These are phyloP conservation scores for Talaromyces albobiverticillius DNA, from an alignment of 2,329 filamentous ascomycete genomes.

Conservation along the genomic window DNA sequence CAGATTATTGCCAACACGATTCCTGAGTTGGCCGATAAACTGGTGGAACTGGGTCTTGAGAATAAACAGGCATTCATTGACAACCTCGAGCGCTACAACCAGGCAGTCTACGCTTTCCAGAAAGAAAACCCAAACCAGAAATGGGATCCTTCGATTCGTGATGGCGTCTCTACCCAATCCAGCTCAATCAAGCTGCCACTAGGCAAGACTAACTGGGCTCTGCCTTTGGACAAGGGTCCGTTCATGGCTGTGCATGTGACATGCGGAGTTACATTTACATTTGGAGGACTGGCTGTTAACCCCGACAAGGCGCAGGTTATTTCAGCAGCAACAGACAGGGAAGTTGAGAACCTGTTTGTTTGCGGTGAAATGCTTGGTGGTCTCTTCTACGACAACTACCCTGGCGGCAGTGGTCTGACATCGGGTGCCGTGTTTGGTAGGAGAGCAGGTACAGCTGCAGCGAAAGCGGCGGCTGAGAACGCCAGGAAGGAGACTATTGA, in stretches of 20 bases:
- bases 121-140: slow-evolving; percentile 43
- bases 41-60: slow-evolving; percentile 48
- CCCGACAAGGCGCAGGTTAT: slow-evolving; percentile 55
- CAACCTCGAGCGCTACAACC: slow-evolving; percentile 57
- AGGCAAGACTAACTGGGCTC: slow-evolving; percentile 67
- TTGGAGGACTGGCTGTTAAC: slow-evolving; percentile 60
- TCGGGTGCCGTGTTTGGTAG: slow-evolving; percentile 56
- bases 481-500: background rate
- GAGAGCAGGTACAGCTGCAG: slow-evolving; percentile 40
- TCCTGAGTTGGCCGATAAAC: slow-evolving; percentile 54
- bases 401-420: slow-evolving; percentile 61
- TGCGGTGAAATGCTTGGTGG: slow-evolving; percentile 66
- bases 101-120: slow-evolving; percentile 50
- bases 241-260: slow-evolving; percentile 64
- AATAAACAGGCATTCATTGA: slow-evolving; percentile 47
- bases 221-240: slow-evolving; percentile 55
- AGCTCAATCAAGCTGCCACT: slow-evolving; percentile 35
- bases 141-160: slow-evolving; percentile 61
- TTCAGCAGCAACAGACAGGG: slow-evolving; percentile 39
- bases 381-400: slow-evolving; percentile 62
- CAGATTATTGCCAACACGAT: slow-evolving; percentile 52
- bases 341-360: slow-evolving; percentile 58
- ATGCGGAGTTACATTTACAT: slow-evolving; percentile 67
- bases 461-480: background rate
- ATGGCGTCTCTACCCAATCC: slow-evolving; percentile 62